phyloP scores from a whole-genome alignment of 2,329 filamentous ascomycete species.

The Blastomyces percursus region DNA sequence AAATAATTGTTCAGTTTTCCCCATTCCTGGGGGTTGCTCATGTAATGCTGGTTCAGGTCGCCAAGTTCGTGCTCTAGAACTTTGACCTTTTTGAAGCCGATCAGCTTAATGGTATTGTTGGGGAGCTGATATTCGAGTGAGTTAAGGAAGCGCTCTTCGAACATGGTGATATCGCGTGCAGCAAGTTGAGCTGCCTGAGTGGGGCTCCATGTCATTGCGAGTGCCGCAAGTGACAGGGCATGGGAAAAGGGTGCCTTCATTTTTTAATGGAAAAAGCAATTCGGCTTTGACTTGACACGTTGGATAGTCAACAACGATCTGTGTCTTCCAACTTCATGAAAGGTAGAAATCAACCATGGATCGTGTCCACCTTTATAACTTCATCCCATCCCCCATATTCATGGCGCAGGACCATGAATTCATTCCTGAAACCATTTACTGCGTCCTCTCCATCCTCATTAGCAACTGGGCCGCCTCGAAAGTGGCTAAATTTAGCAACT shows the following conservation, averaged over 20 bases:
- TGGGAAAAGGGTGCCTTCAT: slow-evolving; percentile 1
- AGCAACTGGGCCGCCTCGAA: background rate
- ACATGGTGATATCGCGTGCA: slow-evolving; percentile 3
- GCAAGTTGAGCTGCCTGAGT: slow-evolving; percentile 1
- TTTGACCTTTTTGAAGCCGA: slow-evolving; percentile 9
- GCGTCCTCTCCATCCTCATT: background rate
- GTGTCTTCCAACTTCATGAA: background rate
- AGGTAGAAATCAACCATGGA: background rate
- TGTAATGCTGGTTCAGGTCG: slow-evolving; percentile 4
- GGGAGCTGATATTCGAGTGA: background rate
- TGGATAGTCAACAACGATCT: background rate
- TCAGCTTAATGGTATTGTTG: slow-evolving; percentile 7
- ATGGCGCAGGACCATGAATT: background rate
- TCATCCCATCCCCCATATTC: background rate
- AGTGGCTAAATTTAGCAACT: background rate
- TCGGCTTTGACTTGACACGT: background rate
- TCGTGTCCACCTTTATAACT: background rate
- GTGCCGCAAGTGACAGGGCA: background rate
- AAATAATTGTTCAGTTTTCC: background rate
- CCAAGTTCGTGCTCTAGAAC: background rate
- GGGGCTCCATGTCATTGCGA: background rate
- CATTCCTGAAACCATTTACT: background rate
- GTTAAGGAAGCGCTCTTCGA: slow-evolving; percentile 6
- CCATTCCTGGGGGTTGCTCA: background rate
- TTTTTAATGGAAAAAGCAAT: background rate